Base-by-base conservation (phyloP, 2,329 filamentous ascomycete genomes). In the Rhinocladiella mackenziei region DNA sequence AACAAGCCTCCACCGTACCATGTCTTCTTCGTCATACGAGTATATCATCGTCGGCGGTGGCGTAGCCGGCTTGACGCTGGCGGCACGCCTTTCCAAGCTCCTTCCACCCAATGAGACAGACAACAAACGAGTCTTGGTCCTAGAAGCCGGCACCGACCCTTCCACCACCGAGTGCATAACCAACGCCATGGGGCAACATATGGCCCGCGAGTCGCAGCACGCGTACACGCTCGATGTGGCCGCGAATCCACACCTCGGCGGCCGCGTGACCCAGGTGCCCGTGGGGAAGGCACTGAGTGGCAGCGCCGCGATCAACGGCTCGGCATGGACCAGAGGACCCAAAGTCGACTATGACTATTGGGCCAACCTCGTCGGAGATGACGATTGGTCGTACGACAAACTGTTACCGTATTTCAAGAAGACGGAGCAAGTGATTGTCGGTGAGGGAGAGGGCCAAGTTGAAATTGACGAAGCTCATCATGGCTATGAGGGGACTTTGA, bases 381-480 rank as follows among this genome's bases (percentile, higher is more conserved):
- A 64, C 1, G 57, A 62, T 2, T 78, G 74, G 64, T 66, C 64
- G 46, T 73, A 71, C 43, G 58, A 71, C 3, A 64, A 64, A 7
- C 63, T 76, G 20, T 60, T 70, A 11, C 69, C 69, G 2, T 78
- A 70, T 57, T 66, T 74, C 42, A 59, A 60, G 26, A 71, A 67
- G 45, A 53, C 62, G 0, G 70, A 73, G 47, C 46, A 44, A 5
- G 55, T 55, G 10, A 20, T 26, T 14, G n/a, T 31, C 8, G 22
- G n/a, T 13, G n/a, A 35, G 9, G 39, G 13, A n/a, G 31, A 22
- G 22, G 20, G 19, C 17, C 18, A 15, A 2, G 11, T 23, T 4
- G 20, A 8, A 4, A 42, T 20, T 19, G 45, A 48, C 22, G 30
- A 43, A n/a, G 18, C 23, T 30, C 45, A 48, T 32, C 45, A 48